A percentile compares a stretch with the other conserved stretches of the same genome.
Evolutionary conservation across 139 green algal species (phyloP).

Genomic region (Eudorina sp.): DNA sequence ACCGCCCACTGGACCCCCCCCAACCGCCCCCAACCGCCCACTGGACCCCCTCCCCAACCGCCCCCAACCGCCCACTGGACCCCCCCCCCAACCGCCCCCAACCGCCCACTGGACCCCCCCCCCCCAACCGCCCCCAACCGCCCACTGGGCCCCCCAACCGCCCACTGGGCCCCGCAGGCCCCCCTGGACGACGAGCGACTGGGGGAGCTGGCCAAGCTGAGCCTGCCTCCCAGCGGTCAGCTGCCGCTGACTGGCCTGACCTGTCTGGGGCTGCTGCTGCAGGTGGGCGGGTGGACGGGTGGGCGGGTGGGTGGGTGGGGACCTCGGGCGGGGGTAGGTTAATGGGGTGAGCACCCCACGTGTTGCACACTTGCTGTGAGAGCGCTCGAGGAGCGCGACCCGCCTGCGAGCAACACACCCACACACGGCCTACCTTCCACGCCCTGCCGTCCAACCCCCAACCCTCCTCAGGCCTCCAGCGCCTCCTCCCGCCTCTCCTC

Average conservation of each 20-base stretch:
- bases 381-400: too few species aligned
- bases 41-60: too few species aligned
- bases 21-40: too few species aligned
- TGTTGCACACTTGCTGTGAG: too few species aligned
- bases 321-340: too few species aligned
- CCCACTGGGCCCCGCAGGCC: not conserved
- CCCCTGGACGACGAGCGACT: slow-evolving; percentile 39
- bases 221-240: not conserved
- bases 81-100: not conserved
- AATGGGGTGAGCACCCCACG: too few species aligned
- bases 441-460: too few species aligned
- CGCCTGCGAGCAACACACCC: too few species aligned
- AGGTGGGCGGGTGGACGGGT: not conserved
- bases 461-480: not conserved
- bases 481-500: slow-evolving; percentile 2
- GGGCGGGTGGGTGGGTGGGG: not conserved
- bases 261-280: slow-evolving; percentile 39
- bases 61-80: too few species aligned
- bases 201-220: slow-evolving; percentile 5
- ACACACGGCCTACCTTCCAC: too few species aligned
- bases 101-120: not conserved
- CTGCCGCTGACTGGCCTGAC: not conserved
- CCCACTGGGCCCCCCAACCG: too few species aligned
- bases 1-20: too few species aligned
- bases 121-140: not conserved